Conservation (phyloP, 768 basidiomycete species). For the Boletales sp. region DNA sequence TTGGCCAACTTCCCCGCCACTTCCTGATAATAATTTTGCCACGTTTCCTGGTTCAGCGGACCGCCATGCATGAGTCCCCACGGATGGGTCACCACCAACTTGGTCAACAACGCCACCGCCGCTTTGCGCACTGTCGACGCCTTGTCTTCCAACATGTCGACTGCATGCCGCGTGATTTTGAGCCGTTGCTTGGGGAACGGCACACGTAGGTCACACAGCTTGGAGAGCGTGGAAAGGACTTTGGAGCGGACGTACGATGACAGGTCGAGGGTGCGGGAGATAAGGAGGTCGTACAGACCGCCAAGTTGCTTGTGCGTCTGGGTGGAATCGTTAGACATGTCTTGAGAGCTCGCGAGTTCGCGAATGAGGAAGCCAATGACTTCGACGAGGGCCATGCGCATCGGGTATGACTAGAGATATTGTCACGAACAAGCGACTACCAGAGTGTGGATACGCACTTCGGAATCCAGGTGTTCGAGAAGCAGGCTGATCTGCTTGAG, state of each 20-base stretch:
- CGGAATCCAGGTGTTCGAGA: constrained; percentile 84
- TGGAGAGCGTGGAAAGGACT: constrained; percentile 71
- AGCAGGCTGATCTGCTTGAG: constrained; percentile 88
- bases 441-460: constrained; percentile 46
- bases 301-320: constrained; percentile 67
- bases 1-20: constrained; percentile 63
- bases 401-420: constrained; percentile 75
- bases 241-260: constrained; percentile 91
- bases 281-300: constrained; percentile 75
- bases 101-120: constrained; percentile 70
- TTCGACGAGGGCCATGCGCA: constrained; percentile 94
- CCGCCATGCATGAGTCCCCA: constrained; percentile 86
- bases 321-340: constrained; percentile 44
- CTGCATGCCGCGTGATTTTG: constrained; percentile 69
- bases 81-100: constrained; percentile 82
- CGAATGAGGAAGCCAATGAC: constrained; percentile 81
- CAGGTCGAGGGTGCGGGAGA: constrained; percentile 83
- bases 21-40: constrained; percentile 66
- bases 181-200: constrained; percentile 89
- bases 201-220: constrained; percentile 68
- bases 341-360: constrained; percentile 62
- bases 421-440: background rate
- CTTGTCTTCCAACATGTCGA: constrained; percentile 85
- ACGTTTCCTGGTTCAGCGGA: constrained; percentile 63
- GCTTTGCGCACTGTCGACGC: constrained; percentile 82